Percentiles rank a stretch among this genome's conserved stretches.
phyloP scores from a whole-genome alignment of 2,329 filamentous ascomycete genomes.

The Metarhizium humberi region DNA sequence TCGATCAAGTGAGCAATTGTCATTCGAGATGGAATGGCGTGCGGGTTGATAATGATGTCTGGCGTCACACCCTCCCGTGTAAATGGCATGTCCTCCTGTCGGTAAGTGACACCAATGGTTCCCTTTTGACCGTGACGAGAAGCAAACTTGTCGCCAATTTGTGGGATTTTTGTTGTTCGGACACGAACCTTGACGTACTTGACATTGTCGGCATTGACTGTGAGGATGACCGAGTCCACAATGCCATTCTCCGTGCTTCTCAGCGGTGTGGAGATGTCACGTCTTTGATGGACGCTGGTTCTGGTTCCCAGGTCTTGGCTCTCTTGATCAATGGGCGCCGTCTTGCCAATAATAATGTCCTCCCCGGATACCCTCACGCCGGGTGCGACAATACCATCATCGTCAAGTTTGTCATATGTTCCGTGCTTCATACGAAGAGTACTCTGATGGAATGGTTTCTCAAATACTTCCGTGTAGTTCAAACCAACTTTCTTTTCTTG shows the following conservation, averaged over 20 bases:
- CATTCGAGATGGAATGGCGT: conserved; percentile 99
- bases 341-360: conserved; percentile 99
- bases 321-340: conserved; percentile 86
- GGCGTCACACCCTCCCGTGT: conserved; percentile 83
- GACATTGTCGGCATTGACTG: conserved; percentile 87
- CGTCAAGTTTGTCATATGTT: conserved; percentile 94
- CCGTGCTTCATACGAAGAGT: conserved; percentile 90
- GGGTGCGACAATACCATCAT: conserved; percentile 89
- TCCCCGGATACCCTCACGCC: conserved; percentile 93
- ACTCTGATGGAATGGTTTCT: conserved; percentile 83
- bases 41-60: conserved; percentile 97
- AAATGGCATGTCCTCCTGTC: conserved; percentile 98
- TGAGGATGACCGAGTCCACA: conserved; percentile 85
- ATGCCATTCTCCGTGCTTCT: conserved; percentile 96
- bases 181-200: conserved; percentile 97
- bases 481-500: conserved; percentile 94
- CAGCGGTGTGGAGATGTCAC: conserved; percentile 90
- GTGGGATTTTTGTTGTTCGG: conserved; percentile 92
- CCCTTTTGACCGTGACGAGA: conserved; percentile 99
- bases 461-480: conserved; percentile 85
- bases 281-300: conserved; percentile 81
- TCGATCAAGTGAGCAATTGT: conserved; percentile 99
- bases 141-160: conserved; percentile 98
- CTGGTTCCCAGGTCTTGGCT: conserved; percentile 89
- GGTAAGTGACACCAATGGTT: conserved; percentile 96